Base-by-base conservation (phyloP, 2,329 filamentous ascomycete species). In the Pseudodiploospora longispora region DNA sequence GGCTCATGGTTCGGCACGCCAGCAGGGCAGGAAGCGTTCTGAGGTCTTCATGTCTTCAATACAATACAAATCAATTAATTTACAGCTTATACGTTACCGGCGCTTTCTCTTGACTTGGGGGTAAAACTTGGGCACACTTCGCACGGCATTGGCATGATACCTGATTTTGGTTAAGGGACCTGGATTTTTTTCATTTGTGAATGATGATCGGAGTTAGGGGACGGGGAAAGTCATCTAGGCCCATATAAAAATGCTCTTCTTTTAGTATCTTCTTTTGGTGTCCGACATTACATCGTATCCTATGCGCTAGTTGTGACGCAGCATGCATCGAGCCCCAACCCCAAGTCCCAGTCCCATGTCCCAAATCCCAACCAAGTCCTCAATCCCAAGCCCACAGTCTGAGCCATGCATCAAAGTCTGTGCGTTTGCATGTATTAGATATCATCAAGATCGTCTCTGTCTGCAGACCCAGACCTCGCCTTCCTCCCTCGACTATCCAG, bases 1-100 rank as follows among this genome's bases (percentile, higher is more conserved):
- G 80, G 78, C 1, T 73, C 76, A 28, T 96, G 90, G 90, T 96
- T 88, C 66, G 90, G 91, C 3, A 80, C 74, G 45, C 72, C 80
- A n/a, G 76, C 78, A 6, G 78, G 78, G 2, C 66, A 83, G 46
- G 83, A 85, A 52, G 78, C 85, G 19, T 87, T 93, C 57, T 93
- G 55, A 75, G 19, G 19, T 19, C 19, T 19, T 19, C 19, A 19
- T 19, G 43, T 37, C 27, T 12, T 31, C 43, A 41, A 28, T 27
- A 19, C 0, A 29, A 10, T 12, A 30, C 30, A n/a, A 12, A 12
- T 8, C 3, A 8, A 9, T 8, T 19, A 19, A 19, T 19, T 19
- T 19, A 19, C 19, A 19, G 3, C 19, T 19, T 19, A 19, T 19
- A 19, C 19, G 19, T 19, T 19, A 19, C 19, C 19, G 19, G 19